Base-by-base conservation (phyloP, 345 rosid species). In the Linum tenue region DNA sequence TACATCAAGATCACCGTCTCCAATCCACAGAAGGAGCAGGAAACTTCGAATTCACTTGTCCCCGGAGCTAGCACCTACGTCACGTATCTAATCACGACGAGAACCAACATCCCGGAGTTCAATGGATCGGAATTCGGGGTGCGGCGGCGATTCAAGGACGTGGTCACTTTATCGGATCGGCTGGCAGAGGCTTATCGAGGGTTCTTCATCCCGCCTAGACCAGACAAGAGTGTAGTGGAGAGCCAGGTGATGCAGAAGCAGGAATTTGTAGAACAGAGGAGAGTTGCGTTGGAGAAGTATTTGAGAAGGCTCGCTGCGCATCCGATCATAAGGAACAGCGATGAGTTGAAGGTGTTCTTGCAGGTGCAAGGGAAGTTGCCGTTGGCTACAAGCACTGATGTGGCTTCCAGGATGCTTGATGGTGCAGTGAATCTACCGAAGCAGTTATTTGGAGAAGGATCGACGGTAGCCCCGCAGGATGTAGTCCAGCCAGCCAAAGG, bases 201-300 rank as follows among this genome's bases (percentile, higher is more conserved):
- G 4, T 91, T 80, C 67, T 87, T 83, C 57, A 87, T 95, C 50
- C 96, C 97, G 4, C 95, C 95, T 0, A 73, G 99, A 40, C 97
- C 99, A 4, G 97, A 95, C 59, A 95, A 95, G 85, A 95, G 77
- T 64, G 91, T 95, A 1, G 96, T 91, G 3, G 99, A 91, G 85
- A 79, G 92, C 40, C 96, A 95, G 75, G 91, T 95, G 59, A 95
- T 95, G 97, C 99, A 94, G 56, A 94, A 88, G 72, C 96, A 88
- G 83, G 96, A 91, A 57, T 94, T 94, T 17, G 92, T 95, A 39
- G 97, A 95, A 82, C 96, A 91, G 81, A 82, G 95, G 75, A 80
- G 95, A 72, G 77, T 95, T 66, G 85, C 90, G 1, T 77, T 95
- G 73, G 97, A 91, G 90, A 95, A 85, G 69, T 91, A 89, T 68